Evolutionary conservation across 257 asterid species (phyloP).

Genomic region (Petrea volubilis): DNA sequence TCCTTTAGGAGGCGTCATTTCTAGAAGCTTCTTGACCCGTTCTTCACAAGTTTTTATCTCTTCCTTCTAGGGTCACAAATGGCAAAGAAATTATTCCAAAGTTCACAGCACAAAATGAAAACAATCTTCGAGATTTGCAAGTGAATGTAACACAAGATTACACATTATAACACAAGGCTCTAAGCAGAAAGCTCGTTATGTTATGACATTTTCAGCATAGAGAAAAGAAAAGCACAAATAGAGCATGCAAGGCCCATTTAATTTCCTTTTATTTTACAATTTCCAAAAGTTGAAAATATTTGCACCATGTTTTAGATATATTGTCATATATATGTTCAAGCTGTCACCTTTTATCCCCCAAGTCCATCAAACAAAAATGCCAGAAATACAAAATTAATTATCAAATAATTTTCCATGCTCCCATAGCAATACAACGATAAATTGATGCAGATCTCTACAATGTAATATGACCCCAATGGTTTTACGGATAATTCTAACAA

Average conservation of each 20-base stretch:
- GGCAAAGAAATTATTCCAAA: slow-evolving; percentile 18
- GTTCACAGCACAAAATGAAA: slow-evolving; percentile 16
- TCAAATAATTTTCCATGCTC: too few species aligned
- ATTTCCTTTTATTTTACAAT: neutral
- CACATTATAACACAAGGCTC: slow-evolving; percentile 7
- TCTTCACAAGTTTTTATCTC: slow-evolving; percentile 82
- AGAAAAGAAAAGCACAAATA: neutral
- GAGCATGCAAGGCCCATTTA: neutral
- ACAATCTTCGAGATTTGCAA: slow-evolving; percentile 7
- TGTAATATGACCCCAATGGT: too few species aligned
- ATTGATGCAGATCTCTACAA: too few species aligned
- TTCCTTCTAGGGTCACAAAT: slow-evolving; percentile 64
- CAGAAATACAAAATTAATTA: too few species aligned
- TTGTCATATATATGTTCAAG: too few species aligned
- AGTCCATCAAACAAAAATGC: too few species aligned
- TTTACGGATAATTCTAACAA: too few species aligned
- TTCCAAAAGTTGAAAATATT: neutral
- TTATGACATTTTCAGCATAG: neutral
- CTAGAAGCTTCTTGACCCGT: slow-evolving; percentile 87
- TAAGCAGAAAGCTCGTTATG: neutral
- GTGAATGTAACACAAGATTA: slow-evolving; percentile 3
- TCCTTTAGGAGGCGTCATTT: slow-evolving; percentile 90
- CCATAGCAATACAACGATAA: too few species aligned
- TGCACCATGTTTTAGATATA: neutral
- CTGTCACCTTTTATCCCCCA: too few species aligned